phyloP scores from a whole-genome alignment of 768 basidiomycete species.

The Neoboletus magnificus region DNA sequence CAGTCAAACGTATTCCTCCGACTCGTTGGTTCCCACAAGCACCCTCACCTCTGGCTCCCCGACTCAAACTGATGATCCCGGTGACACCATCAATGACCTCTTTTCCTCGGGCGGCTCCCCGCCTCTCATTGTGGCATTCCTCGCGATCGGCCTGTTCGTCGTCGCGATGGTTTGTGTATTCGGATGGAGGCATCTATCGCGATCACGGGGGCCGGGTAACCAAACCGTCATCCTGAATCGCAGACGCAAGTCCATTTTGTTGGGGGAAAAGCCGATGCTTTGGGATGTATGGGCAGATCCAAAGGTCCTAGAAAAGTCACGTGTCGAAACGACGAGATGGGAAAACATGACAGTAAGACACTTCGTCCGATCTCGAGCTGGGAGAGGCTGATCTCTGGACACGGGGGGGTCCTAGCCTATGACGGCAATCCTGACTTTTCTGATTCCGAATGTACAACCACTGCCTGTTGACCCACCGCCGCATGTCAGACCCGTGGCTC shows the following conservation, averaged over 20 bases:
- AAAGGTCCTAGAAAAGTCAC: neutral
- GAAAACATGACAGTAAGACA: slow-evolving; percentile 39
- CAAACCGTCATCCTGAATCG: neutral
- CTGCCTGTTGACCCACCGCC: neutral
- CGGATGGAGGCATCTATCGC: slow-evolving; percentile 40
- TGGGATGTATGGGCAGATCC: slow-evolving; percentile 42
- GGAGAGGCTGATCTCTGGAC: neutral
- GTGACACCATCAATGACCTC: neutral
- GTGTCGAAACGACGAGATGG: slow-evolving; percentile 31
- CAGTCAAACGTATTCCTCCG: slow-evolving; percentile 3
- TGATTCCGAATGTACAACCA: neutral
- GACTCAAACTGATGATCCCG: neutral
- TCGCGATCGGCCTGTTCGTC: slow-evolving; percentile 55
- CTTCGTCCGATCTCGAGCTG: neutral
- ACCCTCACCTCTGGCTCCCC: neutral
- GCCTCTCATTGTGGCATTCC: slow-evolving; percentile 56
- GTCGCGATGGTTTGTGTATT: slow-evolving; percentile 48
- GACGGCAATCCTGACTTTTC: slow-evolving; percentile 15
- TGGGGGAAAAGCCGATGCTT: slow-evolving; percentile 37
- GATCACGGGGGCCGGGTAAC: slow-evolving; percentile 11
- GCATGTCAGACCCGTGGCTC: neutral
- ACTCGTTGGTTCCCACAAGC: slow-evolving; percentile 2
- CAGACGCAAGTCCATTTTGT: neutral
- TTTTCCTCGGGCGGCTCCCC: slow-evolving; percentile 42
- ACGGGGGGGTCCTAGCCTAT: slow-evolving; percentile 19